These are phyloP conservation scores for Ogataea chonburiensis DNA, from an alignment of 805 yeast species.

Conservation along the genomic window DNA sequence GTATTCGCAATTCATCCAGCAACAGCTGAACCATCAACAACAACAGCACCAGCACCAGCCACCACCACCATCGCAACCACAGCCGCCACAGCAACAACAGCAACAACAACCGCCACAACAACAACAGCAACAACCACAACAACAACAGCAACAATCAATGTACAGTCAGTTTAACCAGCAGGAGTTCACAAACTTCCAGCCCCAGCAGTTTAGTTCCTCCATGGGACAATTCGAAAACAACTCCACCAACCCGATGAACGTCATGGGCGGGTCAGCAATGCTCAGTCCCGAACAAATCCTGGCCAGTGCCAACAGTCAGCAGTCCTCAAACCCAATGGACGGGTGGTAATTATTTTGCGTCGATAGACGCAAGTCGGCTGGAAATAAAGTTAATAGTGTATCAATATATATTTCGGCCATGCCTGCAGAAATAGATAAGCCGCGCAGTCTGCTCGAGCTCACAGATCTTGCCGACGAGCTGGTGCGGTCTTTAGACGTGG, in stretches of 20 bases:
- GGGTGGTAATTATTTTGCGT: constrained; percentile 21
- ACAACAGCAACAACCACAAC: constrained; percentile 14
- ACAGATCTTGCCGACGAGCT: constrained; percentile 19
- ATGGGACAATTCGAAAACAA: constrained; percentile 13
- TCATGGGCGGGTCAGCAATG: constrained; percentile 15
- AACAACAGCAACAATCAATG: constrained; percentile 22
- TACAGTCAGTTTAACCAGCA: constrained; percentile 9
- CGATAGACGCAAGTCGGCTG: constrained; percentile 11
- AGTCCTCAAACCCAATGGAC: constrained; percentile 18
- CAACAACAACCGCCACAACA: constrained; percentile 22
- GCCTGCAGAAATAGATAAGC: constrained; percentile 15
- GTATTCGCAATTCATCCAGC: constrained; percentile 19
- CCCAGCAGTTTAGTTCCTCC: constrained; percentile 12
- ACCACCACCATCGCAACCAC: too few species aligned
- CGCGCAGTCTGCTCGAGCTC: constrained; percentile 17
- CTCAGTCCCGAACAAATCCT: constrained; percentile 37
- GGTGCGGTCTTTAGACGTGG: constrained; percentile 11
- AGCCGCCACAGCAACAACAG: constrained; percentile 3
- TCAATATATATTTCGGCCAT: constrained; percentile 6
- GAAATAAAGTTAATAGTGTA: constrained; percentile 2
- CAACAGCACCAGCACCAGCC: constrained; percentile 21
- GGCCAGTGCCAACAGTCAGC: constrained; percentile 29
- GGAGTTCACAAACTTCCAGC: constrained; percentile 16
- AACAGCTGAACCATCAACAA: constrained; percentile 16
- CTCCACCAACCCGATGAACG: constrained; percentile 5